Base-by-base conservation (phyloP, 805 yeast species). In the Ogataea parapolymorpha region DNA sequence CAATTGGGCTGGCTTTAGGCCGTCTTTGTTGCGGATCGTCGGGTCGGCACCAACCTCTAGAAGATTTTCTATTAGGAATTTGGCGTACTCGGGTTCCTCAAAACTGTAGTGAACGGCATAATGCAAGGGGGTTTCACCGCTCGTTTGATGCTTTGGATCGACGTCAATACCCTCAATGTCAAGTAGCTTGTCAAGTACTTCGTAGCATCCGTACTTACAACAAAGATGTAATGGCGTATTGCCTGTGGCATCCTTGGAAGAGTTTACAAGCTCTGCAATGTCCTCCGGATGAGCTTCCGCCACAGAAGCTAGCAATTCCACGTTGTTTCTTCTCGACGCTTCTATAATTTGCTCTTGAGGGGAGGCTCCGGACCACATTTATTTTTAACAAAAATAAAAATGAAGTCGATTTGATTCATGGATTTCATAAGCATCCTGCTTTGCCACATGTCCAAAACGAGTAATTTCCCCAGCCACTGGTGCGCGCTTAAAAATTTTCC, bases 31-130 rank as follows among this genome's bases (percentile, higher is more conserved):
- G 48, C 61, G 71, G 13, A 75, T 58, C 36, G 74, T 70, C 2
- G 95, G 86, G 63, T 90, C 93, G 2, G 93, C 82, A 3, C 99
- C 98, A 22, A 95, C 95, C 55, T 90, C 96, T 29, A 93, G 68
- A 47, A 93, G 73, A 59, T 82, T 84, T 55, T 86, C 95, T 10
- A 82, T 78, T 25, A 89, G 70, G 51, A 81, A 86, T 17, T 72
- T 67, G 1, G 95, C 96, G 61, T 84, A 89, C 45, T 86, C 96
- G 0, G 93, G 86, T 56, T 91, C 96, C 18, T 79, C 80, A 33
- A 70, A 68, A 11, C 90, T 72, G 61, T 85, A 91, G 46, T 75
- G 75, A 10, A 82, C 95, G 5, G 96, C 95, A 46, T 76, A 66
- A 63, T 91, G 98, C 48, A 93, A 72, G 11, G 99, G 97, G 1